Base-by-base conservation (phyloP, 2,329 filamentous ascomycete species). In the Catunica adiposa region DNA sequence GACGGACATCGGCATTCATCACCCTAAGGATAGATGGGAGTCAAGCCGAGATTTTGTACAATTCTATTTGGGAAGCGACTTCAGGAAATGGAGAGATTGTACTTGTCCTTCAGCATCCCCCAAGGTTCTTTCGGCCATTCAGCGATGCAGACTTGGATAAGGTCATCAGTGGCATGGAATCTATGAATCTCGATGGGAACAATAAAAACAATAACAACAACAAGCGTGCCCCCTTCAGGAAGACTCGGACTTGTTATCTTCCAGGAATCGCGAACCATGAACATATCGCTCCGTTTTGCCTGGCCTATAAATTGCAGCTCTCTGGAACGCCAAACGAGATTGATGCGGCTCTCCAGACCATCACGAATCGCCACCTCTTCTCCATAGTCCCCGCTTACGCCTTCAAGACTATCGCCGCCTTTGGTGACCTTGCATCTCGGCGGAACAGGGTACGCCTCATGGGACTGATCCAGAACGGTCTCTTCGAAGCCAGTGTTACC, bases 81-180 rank as follows among this genome's bases (percentile, higher is more conserved):
- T 63, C 65, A 64, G 63, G 64, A 31, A 34, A 62, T 20, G 52
- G 68, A 59, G 66, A 68, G 0, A 62, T 80, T 15, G 74, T 72
- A 0, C 61, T 82, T 2, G 74, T 77, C 0, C 70, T 83, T 7
- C 67, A 62, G 20, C 71, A 74, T 29, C 69, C 76, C 1, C 78
- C 78, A 0, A 68, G 69, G 1, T 73, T 78, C 53, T 78, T 76
- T 54, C 61, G 63, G 31, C 37, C 59, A n/a, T 53, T 46, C 4
- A 40, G 9, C 29, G 57, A 51, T 55, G 51, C 26, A 38, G 55
- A 55, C 29, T 9, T 22, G 15, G 22, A 38, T 4, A n/a, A 1
- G 9, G n/a, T 52, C 14, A 20, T 1, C 15, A 51, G 23, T 23
- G 15, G 22, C 9, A 51, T 40, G 50, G 34, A 14, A 7, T 9